Conservation (phyloP, 768 basidiomycete species). For the Pholiota microspora region DNA sequence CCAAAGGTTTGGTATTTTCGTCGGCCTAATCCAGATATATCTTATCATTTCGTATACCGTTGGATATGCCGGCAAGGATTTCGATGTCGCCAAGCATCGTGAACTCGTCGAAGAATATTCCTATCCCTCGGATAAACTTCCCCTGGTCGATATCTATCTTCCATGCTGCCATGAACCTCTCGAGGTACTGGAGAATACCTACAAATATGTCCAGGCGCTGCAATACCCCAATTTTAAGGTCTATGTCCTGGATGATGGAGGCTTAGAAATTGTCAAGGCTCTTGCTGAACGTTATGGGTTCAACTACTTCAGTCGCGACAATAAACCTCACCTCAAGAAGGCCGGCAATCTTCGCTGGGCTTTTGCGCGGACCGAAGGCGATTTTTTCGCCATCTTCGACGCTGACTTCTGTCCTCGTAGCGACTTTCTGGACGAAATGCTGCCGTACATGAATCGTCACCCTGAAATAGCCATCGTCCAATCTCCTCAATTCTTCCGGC, state of each 20-base stretch:
- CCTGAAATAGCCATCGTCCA: constrained; percentile 26
- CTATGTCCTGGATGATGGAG: constrained; percentile 28
- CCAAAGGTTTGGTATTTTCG: constrained; percentile 23
- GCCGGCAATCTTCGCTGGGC: constrained; percentile 27
- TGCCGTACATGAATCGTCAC: constrained; percentile 24
- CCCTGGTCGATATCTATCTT: constrained; percentile 27
- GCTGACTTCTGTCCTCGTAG: constrained; percentile 27
- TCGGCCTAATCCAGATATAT: constrained; percentile 23
- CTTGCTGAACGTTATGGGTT: constrained; percentile 23
- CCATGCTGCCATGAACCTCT: constrained; percentile 27
- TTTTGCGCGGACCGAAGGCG: constrained; percentile 24
- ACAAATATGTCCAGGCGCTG: constrained; percentile 26
- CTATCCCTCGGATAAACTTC: constrained; percentile 16
- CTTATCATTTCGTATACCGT: constrained; percentile 22
- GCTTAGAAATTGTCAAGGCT: constrained; percentile 19
- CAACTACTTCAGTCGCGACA: constrained; percentile 25
- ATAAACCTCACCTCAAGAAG: constrained; percentile 26
- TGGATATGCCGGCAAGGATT: constrained; percentile 25
- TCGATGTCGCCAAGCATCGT: constrained; percentile 20
- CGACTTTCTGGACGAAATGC: constrained; percentile 23
- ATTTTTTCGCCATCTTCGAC: constrained; percentile 29
- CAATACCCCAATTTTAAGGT: constrained; percentile 26
- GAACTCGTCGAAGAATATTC: constrained; percentile 19
- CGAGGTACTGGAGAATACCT: constrained; percentile 29
- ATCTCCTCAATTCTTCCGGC: constrained; percentile 28